Base-by-base conservation (phyloP, 345 rosid species). In the Bruguiera parviflora region DNA sequence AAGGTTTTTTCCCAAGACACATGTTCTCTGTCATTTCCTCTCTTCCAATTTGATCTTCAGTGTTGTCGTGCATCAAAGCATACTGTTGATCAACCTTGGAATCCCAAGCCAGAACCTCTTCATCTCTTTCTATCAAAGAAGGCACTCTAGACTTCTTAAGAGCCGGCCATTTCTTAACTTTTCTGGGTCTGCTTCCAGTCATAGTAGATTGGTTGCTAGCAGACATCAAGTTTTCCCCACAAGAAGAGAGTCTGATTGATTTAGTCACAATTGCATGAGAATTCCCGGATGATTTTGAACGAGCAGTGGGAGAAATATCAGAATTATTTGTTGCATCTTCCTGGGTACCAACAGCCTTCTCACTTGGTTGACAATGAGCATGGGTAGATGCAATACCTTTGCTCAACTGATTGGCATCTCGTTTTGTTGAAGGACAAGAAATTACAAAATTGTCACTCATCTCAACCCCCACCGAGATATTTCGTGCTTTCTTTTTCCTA, bases 21-120 rank as follows among this genome's bases (percentile, higher is more conserved):
- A 39, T 58, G 63, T 75, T 73, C 47, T 79, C 66, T 46, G 46
- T 69, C 71, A 71, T 64, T 71, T 79, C 83, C 62, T 80, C 77
- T 66, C 70, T 74, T 74, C 67, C 87, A 58, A 25, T 68, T 32
- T 66, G 69, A 75, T 80, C 65, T 52, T 75, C 77, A 46, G 67
- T 66, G 71, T 58, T 72, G 70, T 66, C 75, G 56, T 73, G 80
- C 76, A 76, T 71, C 39, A 75, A 77, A 53, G 64, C 81, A 80
- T 47, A 71, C 72, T 77, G 77, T 59, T 84, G 79, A 73, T 81
- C 79, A 60, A 75, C 73, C 65, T 77, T 87, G 51, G 82, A 79
- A 63, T 73, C 72, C 83, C 84, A 78, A 59, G 72, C 64, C 65
- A 51, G 72, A 16, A 55, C 65, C 62, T 81, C 84, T 61, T 77